Evolutionary conservation across 768 basidiomycete genomes (phyloP), one percentile per base, ranked within the genome.

Genomic region (Amanita rimosa): DNA sequence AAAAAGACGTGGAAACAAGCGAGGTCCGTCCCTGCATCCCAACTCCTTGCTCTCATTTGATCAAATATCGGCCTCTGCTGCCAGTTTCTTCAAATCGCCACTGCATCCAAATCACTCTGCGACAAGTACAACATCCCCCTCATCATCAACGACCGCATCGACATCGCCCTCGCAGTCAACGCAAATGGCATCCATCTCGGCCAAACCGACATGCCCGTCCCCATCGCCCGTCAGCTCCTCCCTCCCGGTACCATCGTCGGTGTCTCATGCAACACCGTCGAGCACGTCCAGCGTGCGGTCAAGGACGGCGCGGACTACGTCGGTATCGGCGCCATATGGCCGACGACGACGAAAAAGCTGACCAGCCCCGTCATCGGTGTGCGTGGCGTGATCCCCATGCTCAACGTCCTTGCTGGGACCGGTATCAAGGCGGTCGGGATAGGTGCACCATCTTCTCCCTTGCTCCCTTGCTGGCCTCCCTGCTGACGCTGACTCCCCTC

Each of bases 161-260:
- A 96, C 57, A 79, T 97, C 19, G 89, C 86, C 7, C 71, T 93
- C 17, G 86, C 88, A 6, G 67, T 88, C 17, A 69, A 76, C 38
- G 83, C 83, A 2, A 75, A 76, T 39, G 92, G 93, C 13, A 81
- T 95, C 9, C 94, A 97, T 60, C 69, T 96, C 38, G 94, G 94
- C 5, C 94, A 96, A 65, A 74, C 78, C 0, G 93, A 95, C 61
- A 86, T 90, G 76, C 77, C 85, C 2, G 70, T 86, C 9, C 58
- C 70, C 36, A 60, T 78, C 37, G 91, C 83, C 3, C 78, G 83
- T 21, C 60, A 60, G 10, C 68, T 96, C 2, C 72, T 97, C 3
- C 88, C 88, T 0, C 59, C 70, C 1, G 76, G 74, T 7, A 67
- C 81, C 0, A 74, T 95, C 55, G 79, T 97, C 27, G 94, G 94